Base-by-base conservation (phyloP, 2,329 filamentous ascomycete species). In the Herpotrichia juniperi region DNA sequence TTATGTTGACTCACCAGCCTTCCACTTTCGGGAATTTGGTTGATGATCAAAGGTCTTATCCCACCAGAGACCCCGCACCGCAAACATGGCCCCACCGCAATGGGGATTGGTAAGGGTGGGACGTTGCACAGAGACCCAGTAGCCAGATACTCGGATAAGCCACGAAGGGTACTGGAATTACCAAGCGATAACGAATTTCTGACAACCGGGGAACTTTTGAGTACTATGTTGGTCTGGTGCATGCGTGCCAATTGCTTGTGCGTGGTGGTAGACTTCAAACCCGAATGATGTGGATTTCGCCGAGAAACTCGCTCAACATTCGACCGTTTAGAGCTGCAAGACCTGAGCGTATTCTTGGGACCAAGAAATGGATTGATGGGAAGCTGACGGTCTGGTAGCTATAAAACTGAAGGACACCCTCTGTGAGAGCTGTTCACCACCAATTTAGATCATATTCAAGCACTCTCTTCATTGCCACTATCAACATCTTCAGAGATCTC, bases 1-100 rank as follows among this genome's bases (percentile, higher is more conserved):
- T 30, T 24, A 37, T 32, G 46, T 49, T 50, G 28, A 56, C 52
- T 51, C 54, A 40, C 25, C 19, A 22, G n/a, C 34, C 37, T 40
- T 22, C 37, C 37, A 40, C 37, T 40, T 40, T 40, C n/a, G 37
- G 21, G 21, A 10, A 3, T 6, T 34, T 46, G 8, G 3, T 30
- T 28, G 39, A 51, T 12, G 17, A 21, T 26, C 21, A 44, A 25
- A 24, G 17, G 28, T 5, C 30, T 25, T 25, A 50, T 51, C 53
- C 53, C 50, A 51, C 51, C 6, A 7, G n/a, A 14, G n/a, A 37
- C 34, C 34, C 37, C 10, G 21, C 21, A 40, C 14, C 37, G 12
- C 37, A 39, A 57, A 53, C 57, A 57, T 55, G 19, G 30, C 40
- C 35, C 12, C 31, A 8, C 39, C 12, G 19, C 10, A 3, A 24